Conservation (phyloP, 73 alveolate genomes). For the Breviolum minutum region DNA sequence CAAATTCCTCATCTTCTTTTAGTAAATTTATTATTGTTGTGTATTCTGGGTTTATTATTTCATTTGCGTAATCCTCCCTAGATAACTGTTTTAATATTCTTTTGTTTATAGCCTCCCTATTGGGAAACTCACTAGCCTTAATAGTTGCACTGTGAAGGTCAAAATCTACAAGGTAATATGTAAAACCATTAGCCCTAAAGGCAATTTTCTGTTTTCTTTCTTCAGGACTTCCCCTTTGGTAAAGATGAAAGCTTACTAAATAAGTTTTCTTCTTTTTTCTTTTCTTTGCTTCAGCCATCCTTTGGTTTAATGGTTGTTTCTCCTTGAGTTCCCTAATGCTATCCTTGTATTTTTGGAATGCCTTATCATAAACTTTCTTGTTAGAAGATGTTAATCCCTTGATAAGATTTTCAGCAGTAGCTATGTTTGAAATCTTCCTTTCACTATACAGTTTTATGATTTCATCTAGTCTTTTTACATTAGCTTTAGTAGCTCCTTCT, state of each 20-base stretch:
- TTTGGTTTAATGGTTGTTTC: background rate
- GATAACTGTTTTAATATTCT: background rate
- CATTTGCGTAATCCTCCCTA: background rate
- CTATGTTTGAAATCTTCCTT: background rate
- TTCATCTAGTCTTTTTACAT: background rate
- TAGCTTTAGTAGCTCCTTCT: background rate
- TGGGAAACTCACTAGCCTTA: background rate
- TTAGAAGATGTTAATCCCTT: background rate
- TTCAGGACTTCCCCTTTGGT: background rate
- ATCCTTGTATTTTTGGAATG: conserved; percentile 13
- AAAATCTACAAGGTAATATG: background rate
- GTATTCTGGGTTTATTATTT: background rate
- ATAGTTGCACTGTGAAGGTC: conserved; percentile 1
- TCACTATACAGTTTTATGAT: no score
- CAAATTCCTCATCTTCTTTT: background rate
- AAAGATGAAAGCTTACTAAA: background rate
- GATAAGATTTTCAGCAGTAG: background rate
- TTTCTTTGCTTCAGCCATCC: background rate
- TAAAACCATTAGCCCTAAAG: background rate
- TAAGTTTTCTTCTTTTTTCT: background rate
- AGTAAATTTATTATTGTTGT: background rate
- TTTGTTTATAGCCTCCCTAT: background rate
- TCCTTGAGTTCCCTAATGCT: background rate
- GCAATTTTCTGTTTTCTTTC: background rate
- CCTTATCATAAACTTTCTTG: background rate